These are phyloP conservation scores for Reutealis trisperma DNA, from an alignment of 345 rosid genomes.

Conservation along the genomic window DNA sequence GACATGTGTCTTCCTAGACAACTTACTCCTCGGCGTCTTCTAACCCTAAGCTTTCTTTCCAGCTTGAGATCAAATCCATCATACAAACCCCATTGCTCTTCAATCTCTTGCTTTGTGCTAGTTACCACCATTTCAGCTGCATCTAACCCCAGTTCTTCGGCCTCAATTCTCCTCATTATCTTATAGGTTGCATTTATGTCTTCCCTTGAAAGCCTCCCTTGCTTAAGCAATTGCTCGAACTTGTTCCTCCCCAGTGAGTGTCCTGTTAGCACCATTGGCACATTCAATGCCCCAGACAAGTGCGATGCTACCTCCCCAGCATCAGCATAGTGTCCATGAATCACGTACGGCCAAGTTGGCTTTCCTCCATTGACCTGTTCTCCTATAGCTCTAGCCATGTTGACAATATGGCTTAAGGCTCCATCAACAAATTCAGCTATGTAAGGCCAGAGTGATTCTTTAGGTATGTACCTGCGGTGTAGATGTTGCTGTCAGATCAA, in stretches of 20 bases:
- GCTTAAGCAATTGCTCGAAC: constrained; percentile 68
- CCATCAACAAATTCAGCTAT: constrained; percentile 64
- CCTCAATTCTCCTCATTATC: constrained; percentile 64
- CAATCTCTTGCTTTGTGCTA: constrained; percentile 76
- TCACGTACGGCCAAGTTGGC: constrained; percentile 67
- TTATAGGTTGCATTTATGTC: constrained; percentile 60
- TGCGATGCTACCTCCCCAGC: constrained; percentile 67
- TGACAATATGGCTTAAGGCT: constrained; percentile 57
- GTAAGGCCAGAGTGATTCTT: constrained; percentile 75
- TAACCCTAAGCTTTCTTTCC: constrained; percentile 66
- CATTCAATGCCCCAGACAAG: constrained; percentile 58
- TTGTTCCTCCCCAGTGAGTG: constrained; percentile 72
- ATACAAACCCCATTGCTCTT: constrained; percentile 76
- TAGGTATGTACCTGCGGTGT: constrained; percentile 53
- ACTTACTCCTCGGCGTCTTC: constrained; percentile 67
- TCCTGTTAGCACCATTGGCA: constrained; percentile 71
- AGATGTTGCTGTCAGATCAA: background rate
- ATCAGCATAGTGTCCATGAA: constrained; percentile 79
- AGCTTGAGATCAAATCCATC: constrained; percentile 66
- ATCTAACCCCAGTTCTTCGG: constrained; percentile 61
- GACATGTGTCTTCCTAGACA: constrained; percentile 69
- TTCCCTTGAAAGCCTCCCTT: constrained; percentile 62
- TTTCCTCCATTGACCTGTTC: constrained; percentile 54
- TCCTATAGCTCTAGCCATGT: constrained; percentile 60
- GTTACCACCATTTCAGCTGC: constrained; percentile 68